Evolutionary conservation across 73 alveolate species (phyloP), one percentile per base, ranked within the genome.

Genomic region (Breviolum minutum): DNA sequence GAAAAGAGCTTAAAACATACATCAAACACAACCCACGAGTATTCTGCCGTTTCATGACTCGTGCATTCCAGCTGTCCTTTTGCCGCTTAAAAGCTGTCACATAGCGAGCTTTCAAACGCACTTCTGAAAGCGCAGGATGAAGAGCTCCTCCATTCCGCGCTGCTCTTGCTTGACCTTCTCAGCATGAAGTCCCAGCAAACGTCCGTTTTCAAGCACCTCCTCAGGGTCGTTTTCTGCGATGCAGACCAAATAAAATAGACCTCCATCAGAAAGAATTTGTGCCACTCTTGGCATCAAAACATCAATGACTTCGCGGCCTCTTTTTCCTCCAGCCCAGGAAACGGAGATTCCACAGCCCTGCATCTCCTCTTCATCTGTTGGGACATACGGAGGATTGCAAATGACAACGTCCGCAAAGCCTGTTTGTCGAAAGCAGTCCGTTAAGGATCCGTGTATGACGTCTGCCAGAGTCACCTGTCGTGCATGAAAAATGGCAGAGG

Each of bases 61-160:
- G 83, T 29, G 54, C 54, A 40, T 40, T 77, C 64, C 87, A 27
- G 8, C 20, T 40, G 54, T 40, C 54, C 54, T 40, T 40, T 40
- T 40, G 1, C 83, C 83, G 10, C 83, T 26, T 26, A 73, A 29
- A 26, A 73, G 32, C 24, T 26, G 83, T 26, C 27, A 26, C 32
- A 29, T 10, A 29, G 83, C 83, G 27, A 71, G 27, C 32, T 73
- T 29, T 73, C 54, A 40, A 40, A 69, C 79, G 19, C 26, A 61
- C 40, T 32, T 40, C 74, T 76, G 91, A 32, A 93, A 93, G 63
- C 98, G 98, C 48, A 93, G 92, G 30, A 93, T 79, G 93, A 61
- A 93, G 92, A 93, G 98, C 92, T 93, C 98, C 92, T 93, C 98
- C 90, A 93, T 93, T 14, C 98, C 98, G 6, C 98, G 98, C 82